Base-by-base conservation (phyloP, 306 rosid species). In the Citrullus colocynthis region DNA sequence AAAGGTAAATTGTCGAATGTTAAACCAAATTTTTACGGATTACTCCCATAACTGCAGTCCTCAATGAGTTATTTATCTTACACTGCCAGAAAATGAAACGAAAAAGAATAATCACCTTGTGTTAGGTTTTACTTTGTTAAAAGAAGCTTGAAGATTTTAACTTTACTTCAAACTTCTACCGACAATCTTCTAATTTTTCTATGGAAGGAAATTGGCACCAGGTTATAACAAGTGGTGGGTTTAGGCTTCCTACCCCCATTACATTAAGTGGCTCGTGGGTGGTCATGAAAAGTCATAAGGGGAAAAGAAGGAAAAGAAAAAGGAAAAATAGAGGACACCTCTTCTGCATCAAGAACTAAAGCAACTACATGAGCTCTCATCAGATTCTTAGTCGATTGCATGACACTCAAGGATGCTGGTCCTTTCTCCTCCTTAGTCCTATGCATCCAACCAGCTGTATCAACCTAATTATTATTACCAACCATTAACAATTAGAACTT, bases 381-480 rank as follows among this genome's bases (percentile, higher is more conserved):
- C 41, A 95, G 86, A 85, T 86, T 95, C 88, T 90, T 95, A 62
- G 92, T 89, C 56, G 98, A 89, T 81, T 95, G 98, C 91, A 95
- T 85, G 75, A 95, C 88, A 85, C 98, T 92, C 92, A 95, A 90
- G 81, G 96, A 92, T 83, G 93, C 81, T 78, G 97, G 93, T 72
- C 98, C 96, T 86, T 90, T 92, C 82, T 90, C 96, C 79, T 84
- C 87, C 81, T 95, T 95, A 59, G 89, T 88, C 88, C 97, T 87
- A 80, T 87, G 96, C 89, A 95, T 80, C 98, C 97, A 95, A 74
- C 98, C 98, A 70, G 98, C 96, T 10, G 98, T 95, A 85, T 95
- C 98, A 65, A 95, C 98, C 96, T 89, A 86, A 79, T 28, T 63
- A 24, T 44, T 28, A 4, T 6, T 59, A 37, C 54, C 54, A 57